Evolutionary conservation across 768 basidiomycete species (phyloP).

Genomic region (Tricholoma sp.): DNA sequence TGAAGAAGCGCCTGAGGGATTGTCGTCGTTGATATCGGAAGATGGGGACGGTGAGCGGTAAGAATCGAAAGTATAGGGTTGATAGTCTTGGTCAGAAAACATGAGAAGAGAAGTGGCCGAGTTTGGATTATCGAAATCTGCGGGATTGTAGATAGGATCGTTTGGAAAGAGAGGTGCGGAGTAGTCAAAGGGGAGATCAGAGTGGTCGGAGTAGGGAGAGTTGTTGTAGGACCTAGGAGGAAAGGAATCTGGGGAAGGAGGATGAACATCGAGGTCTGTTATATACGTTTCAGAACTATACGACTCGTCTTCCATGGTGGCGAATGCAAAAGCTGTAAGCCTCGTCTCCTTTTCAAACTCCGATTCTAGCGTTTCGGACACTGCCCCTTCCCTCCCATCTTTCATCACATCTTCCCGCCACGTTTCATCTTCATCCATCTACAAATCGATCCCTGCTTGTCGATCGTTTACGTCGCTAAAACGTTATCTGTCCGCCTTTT

Average conservation of each 20-base stretch:
- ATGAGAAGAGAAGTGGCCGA: conserved; percentile 46
- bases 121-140: conserved; percentile 63
- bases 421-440: background rate
- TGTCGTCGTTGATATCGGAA: conserved; percentile 39
- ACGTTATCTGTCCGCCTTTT: no score
- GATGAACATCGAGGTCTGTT: background rate
- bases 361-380: background rate
- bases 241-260: background rate
- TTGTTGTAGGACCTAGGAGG: background rate
- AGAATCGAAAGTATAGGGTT: conserved; percentile 35
- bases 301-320: background rate
- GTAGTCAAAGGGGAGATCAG: background rate
- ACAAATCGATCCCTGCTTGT: no score
- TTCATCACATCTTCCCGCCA: background rate
- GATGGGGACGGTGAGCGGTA: conserved; percentile 58
- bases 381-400: background rate
- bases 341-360: background rate
- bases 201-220: background rate
- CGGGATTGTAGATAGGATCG: conserved; percentile 58
- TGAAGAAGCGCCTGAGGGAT: conserved; percentile 60
- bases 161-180: conserved; percentile 44
- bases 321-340: background rate
- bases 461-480: no score
- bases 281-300: background rate
- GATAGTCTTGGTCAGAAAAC: conserved; percentile 32